phyloP scores from a whole-genome alignment of 805 yeast genomes.

The Wickerhamiella domercqiae region DNA sequence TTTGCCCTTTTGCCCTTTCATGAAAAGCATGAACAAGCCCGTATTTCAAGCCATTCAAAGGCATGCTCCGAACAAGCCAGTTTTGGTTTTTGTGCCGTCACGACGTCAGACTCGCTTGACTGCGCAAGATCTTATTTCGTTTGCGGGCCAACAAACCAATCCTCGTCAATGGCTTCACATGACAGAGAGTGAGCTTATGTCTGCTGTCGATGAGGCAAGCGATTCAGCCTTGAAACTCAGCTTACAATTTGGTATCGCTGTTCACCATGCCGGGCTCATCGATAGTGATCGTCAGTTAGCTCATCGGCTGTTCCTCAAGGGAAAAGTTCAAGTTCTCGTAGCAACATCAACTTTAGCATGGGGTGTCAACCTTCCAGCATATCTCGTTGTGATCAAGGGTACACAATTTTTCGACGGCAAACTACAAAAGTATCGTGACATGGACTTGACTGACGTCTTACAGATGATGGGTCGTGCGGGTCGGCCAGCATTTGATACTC shows the following conservation, averaged over 20 bases:
- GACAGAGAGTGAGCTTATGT: slow-evolving; percentile 47
- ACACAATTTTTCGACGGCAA: slow-evolving; percentile 47
- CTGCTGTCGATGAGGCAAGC: slow-evolving; percentile 38
- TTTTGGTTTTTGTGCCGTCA: slow-evolving; percentile 70
- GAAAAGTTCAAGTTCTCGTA: slow-evolving; percentile 53
- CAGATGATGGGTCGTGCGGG: slow-evolving; percentile 86
- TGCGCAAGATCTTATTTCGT: slow-evolving; percentile 59
- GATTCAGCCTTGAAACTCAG: slow-evolving; percentile 71
- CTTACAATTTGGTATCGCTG: slow-evolving; percentile 64
- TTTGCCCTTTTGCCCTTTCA: slow-evolving; percentile 61
- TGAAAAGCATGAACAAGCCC: slow-evolving; percentile 82
- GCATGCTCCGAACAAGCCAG: slow-evolving; percentile 77
- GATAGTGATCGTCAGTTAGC: slow-evolving; percentile 57
- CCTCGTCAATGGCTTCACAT: slow-evolving; percentile 56
- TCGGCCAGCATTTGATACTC: slow-evolving; percentile 64
- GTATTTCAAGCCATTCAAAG: slow-evolving; percentile 85
- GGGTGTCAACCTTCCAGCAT: slow-evolving; percentile 78
- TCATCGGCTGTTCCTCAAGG: slow-evolving; percentile 54
- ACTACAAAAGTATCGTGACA: slow-evolving; percentile 52
- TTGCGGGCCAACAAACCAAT: slow-evolving; percentile 62
- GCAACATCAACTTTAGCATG: slow-evolving; percentile 79
- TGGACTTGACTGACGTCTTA: slow-evolving; percentile 68
- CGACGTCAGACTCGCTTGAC: slow-evolving; percentile 71
- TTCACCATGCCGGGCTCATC: slow-evolving; percentile 71
- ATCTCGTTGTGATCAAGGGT: slow-evolving; percentile 63